Evolutionary conservation across 805 yeast species (phyloP).

Genomic region (Blastobotrys peoriensis): DNA sequence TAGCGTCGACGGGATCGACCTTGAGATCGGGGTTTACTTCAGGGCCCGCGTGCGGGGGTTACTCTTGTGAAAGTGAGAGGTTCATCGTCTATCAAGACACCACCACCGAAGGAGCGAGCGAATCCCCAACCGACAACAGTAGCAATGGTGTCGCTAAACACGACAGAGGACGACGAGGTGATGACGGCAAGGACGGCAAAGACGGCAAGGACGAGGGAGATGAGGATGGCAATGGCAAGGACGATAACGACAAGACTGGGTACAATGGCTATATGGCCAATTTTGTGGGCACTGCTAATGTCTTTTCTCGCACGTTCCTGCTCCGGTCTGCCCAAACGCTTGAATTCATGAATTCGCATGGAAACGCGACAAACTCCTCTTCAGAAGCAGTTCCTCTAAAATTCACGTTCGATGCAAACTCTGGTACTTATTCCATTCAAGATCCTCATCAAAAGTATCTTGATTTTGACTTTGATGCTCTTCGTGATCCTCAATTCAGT

Average conservation of each 20-base stretch:
- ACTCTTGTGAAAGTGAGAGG: not conserved
- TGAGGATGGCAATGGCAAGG: too few species aligned
- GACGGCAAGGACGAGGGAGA: slow-evolving; percentile 17
- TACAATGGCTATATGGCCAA: too few species aligned
- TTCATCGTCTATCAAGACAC: not conserved
- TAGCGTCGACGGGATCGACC: not conserved
- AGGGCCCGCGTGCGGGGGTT: not conserved
- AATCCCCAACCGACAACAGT: too few species aligned
- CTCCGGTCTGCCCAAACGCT: not conserved
- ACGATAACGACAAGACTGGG: too few species aligned
- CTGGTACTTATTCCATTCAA: not conserved
- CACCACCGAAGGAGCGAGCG: too few species aligned
- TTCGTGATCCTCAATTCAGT: not conserved
- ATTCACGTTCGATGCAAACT: not conserved
- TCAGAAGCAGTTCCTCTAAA: not conserved
- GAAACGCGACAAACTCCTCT: not conserved
- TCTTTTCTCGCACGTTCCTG: not conserved
- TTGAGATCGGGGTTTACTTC: not conserved
- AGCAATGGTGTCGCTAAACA: too few species aligned
- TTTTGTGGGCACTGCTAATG: too few species aligned
- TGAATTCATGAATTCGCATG: not conserved
- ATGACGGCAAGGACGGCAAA: too few species aligned
- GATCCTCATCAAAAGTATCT: not conserved
- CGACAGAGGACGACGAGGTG: too few species aligned
- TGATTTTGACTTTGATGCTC: not conserved